A percentile compares a stretch with the other conserved stretches of the same genome.
These are phyloP conservation scores for Monilinia aucupariae DNA, from an alignment of 2,329 filamentous ascomycete species.

Conservation along the genomic window DNA sequence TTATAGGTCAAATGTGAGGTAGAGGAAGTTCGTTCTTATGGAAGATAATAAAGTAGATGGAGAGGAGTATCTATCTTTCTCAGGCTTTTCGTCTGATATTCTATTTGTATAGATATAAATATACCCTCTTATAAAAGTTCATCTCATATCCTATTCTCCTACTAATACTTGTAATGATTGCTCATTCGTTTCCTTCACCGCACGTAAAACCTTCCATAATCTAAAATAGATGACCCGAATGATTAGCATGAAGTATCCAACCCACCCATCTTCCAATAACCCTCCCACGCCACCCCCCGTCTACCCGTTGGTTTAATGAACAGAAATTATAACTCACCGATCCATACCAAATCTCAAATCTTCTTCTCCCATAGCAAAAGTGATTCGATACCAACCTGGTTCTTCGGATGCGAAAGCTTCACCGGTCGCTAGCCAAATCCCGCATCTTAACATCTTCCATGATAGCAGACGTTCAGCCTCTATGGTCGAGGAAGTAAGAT, in stretches of 20 bases:
- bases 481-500: slow-evolving; percentile 6
- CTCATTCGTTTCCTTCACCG: background rate
- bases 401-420: slow-evolving; percentile 18
- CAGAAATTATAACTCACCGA: slow-evolving; percentile 12
- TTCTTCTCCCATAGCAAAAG: slow-evolving; percentile 17
- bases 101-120: background rate
- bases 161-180: background rate
- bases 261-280: too few relatives aligned
- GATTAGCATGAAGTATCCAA: background rate
- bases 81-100: background rate
- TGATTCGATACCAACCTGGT: slow-evolving; percentile 19
- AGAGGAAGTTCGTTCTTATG: too few relatives aligned
- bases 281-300: background rate
- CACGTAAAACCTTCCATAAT: background rate
- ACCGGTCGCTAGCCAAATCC: slow-evolving; percentile 21
- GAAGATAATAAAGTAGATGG: too few relatives aligned
- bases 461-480: slow-evolving; percentile 18
- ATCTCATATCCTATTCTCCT: background rate
- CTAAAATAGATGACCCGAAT: background rate
- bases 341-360: slow-evolving; percentile 19
- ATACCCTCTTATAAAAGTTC: background rate
- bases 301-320: too few relatives aligned
- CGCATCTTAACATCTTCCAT: slow-evolving; percentile 18
- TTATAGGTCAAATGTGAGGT: too few relatives aligned
- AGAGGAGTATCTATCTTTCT: background rate